Percentiles rank a stretch among this genome's conserved stretches.
Evolutionary conservation across 192 early-diverging fungal genomes (phyloP).

Genomic region (Gryganskiella cystojenkinii): DNA sequence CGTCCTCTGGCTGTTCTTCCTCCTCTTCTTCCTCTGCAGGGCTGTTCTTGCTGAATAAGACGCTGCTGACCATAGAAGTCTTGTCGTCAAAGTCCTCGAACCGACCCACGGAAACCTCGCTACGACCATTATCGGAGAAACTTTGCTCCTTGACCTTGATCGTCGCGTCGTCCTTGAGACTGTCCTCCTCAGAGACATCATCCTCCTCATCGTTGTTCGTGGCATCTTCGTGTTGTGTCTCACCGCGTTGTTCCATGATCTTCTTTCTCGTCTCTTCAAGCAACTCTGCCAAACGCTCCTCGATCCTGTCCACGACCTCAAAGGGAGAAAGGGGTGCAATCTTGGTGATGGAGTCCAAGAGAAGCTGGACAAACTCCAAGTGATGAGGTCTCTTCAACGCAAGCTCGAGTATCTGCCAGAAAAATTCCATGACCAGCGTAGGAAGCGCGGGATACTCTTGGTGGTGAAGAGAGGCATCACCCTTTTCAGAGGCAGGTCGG

Average conservation of each 20-base stretch:
- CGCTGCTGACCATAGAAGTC: constrained; percentile 43
- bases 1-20: constrained; percentile 2
- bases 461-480: constrained; percentile 1
- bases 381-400: constrained; percentile 47
- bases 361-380: constrained; percentile 42
- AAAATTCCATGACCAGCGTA: constrained; percentile 46
- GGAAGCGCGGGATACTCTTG: constrained; percentile 41
- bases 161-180: not conserved
- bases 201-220: constrained; percentile 1
- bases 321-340: constrained; percentile 37
- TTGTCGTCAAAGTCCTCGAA: constrained; percentile 43
- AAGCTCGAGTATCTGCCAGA: constrained; percentile 46
- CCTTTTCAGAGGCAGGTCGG: constrained; percentile 4
- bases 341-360: constrained; percentile 42
- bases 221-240: constrained; percentile 9
- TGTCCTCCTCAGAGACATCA: not conserved
- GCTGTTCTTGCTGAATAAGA: constrained; percentile 20
- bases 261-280: constrained; percentile 47
- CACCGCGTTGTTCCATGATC: constrained; percentile 46
- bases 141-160: constrained; percentile 9
- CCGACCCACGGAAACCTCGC: constrained; percentile 22
- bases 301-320: constrained; percentile 41
- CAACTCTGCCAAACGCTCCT: constrained; percentile 43
- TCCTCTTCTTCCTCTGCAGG: constrained; percentile 24
- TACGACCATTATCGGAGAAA: constrained; percentile 17